Conservation (phyloP, 345 rosid species). For the Linum tenue region DNA sequence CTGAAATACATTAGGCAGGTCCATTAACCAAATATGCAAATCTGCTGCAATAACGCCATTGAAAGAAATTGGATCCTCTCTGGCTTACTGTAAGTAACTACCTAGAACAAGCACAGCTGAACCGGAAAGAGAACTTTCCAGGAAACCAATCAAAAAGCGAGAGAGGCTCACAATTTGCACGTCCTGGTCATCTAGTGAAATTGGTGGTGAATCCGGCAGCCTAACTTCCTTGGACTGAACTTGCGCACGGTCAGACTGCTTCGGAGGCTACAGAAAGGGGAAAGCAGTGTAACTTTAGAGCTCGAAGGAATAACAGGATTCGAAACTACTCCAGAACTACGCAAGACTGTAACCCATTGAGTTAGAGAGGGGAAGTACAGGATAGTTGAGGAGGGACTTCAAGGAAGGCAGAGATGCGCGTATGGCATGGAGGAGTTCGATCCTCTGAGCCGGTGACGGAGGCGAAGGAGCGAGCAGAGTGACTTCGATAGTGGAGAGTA, state of each 20-base stretch:
- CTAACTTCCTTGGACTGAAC: slow-evolving; percentile 73
- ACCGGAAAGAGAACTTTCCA: neutral
- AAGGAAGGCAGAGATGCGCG: slow-evolving; percentile 58
- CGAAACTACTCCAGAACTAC: neutral
- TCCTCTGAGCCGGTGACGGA: slow-evolving; percentile 55
- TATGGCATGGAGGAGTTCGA: slow-evolving; percentile 72
- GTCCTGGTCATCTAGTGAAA: slow-evolving; percentile 82
- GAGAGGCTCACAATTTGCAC: slow-evolving; percentile 58
- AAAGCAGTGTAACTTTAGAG: neutral
- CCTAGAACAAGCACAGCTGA: neutral
- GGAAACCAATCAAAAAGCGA: neutral
- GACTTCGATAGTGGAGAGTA: slow-evolving; percentile 55
- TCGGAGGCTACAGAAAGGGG: slow-evolving; percentile 52
- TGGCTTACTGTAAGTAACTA: neutral
- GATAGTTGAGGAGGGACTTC: slow-evolving; percentile 60
- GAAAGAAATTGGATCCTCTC: neutral
- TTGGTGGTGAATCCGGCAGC: slow-evolving; percentile 75
- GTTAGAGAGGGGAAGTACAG: slow-evolving; percentile 27
- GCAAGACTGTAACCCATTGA: neutral
- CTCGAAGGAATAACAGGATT: neutral
- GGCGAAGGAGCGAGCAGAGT: slow-evolving; percentile 56
- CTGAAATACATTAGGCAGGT: neutral
- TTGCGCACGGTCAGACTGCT: slow-evolving; percentile 63
- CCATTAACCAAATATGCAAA: neutral
- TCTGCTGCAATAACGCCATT: neutral